Percentiles rank a stretch among this genome's conserved stretches.
These are phyloP conservation scores for Bipolaris victoriae DNA, from an alignment of 2,329 filamentous ascomycete genomes.

Conservation along the genomic window DNA sequence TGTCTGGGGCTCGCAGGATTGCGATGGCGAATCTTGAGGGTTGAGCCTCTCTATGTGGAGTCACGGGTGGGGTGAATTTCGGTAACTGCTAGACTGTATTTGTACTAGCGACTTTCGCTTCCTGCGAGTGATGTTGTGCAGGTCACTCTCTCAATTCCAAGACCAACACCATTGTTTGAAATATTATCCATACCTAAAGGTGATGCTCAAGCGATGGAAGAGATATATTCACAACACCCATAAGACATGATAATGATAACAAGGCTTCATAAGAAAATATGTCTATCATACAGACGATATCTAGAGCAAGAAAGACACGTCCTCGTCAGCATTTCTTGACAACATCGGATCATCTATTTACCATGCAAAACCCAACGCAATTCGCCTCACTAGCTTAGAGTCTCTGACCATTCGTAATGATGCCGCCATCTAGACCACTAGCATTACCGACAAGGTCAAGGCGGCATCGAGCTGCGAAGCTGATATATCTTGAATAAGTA, in stretches of 20 bases:
- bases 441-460: background rate
- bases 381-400: slow-evolving; percentile 5
- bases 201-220: slow-evolving; percentile 5
- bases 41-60: slow-evolving; percentile 33
- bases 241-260: too few species aligned
- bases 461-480: too few species aligned
- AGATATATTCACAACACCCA: too few species aligned
- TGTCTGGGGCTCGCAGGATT: slow-evolving; percentile 16
- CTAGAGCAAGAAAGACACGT: too few species aligned
- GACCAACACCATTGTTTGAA: background rate
- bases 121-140: background rate
- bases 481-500: too few species aligned
- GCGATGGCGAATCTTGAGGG: slow-evolving; percentile 27
- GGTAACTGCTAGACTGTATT: slow-evolving; percentile 12
- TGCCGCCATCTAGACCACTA: slow-evolving; percentile 12
- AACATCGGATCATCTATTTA: too few species aligned
- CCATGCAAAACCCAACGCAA: too few species aligned
- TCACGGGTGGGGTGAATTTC: slow-evolving; percentile 34
- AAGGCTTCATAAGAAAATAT: too few species aligned
- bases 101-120: slow-evolving; percentile 16
- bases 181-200: too few species aligned
- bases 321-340: too few species aligned
- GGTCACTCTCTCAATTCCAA: background rate
- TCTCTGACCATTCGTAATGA: slow-evolving; percentile 21
- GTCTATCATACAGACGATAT: too few species aligned